Conservation (phyloP, 2,329 filamentous ascomycete species). For the Botrytis aclada region DNA sequence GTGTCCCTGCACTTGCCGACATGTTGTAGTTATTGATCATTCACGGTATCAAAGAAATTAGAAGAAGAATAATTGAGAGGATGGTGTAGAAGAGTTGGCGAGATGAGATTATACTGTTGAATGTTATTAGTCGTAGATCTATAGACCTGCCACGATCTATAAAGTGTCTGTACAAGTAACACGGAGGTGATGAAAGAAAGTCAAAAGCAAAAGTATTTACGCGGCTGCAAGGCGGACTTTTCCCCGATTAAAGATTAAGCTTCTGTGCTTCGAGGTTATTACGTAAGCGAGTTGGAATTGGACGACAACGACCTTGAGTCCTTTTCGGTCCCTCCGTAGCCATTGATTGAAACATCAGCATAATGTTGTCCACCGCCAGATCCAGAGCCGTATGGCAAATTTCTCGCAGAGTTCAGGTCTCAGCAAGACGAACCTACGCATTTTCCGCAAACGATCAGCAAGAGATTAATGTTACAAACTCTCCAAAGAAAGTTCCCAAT, state of each 20-base stretch:
- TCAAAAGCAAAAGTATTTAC: slow-evolving; percentile 3
- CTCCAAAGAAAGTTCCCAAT: slow-evolving; percentile 47
- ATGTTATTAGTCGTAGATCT: not conserved
- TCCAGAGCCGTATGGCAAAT: slow-evolving; percentile 41
- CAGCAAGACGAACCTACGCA: slow-evolving; percentile 33
- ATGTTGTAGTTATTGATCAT: slow-evolving; percentile 26
- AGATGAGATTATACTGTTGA: not conserved
- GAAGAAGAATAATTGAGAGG: not conserved
- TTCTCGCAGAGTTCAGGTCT: slow-evolving; percentile 37
- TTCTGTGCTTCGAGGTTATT: slow-evolving; percentile 13
- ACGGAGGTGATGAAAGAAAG: slow-evolving; percentile 15
- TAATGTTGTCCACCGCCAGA: slow-evolving; percentile 45
- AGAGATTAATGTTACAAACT: slow-evolving; percentile 42
- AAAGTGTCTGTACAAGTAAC: not conserved
- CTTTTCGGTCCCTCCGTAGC: slow-evolving; percentile 16
- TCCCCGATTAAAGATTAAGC: slow-evolving; percentile 14
- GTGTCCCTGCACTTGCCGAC: slow-evolving; percentile 28
- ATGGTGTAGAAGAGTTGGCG: not conserved
- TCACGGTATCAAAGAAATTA: not conserved
- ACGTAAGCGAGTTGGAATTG: slow-evolving; percentile 8
- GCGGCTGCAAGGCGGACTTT: slow-evolving; percentile 11
- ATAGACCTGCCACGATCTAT: not conserved
- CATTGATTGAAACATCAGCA: slow-evolving; percentile 34
- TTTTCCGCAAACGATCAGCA: slow-evolving; percentile 51
- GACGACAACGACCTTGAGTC: slow-evolving; percentile 12